A percentile compares a stretch with the other conserved stretches of the same genome.
These are phyloP conservation scores for Epicoccum sorghinum DNA, from an alignment of 2,329 filamentous ascomycete genomes.

Conservation along the genomic window DNA sequence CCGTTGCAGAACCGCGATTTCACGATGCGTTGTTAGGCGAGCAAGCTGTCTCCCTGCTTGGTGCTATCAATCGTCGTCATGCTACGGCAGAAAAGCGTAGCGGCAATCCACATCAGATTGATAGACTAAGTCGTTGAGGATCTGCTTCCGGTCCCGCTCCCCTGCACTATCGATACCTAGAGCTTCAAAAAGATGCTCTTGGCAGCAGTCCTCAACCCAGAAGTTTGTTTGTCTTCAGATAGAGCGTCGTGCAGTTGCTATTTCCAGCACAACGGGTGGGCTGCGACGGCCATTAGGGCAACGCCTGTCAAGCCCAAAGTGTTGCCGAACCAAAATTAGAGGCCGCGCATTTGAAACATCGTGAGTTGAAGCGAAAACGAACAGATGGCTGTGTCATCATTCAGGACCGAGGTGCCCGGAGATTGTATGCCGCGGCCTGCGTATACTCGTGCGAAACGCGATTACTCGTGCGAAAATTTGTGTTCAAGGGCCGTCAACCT, in stretches of 20 bases:
- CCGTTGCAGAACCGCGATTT: not conserved
- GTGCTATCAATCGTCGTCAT: slow-evolving; percentile 7
- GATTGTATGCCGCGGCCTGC: slow-evolving; percentile 19
- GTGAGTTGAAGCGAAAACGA: slow-evolving; percentile 16
- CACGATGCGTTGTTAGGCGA: slow-evolving; percentile 11
- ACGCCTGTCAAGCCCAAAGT: slow-evolving; percentile 2
- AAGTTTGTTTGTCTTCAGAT: not conserved
- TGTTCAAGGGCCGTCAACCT: not conserved
- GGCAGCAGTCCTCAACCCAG: not conserved
- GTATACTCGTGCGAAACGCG: not conserved
- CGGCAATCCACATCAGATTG: slow-evolving; percentile 9
- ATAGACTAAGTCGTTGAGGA: slow-evolving; percentile 6
- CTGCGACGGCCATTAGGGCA: not conserved
- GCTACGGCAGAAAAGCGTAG: not conserved
- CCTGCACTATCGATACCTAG: slow-evolving; percentile 7
- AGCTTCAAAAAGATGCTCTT: not conserved
- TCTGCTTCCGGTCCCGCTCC: slow-evolving; percentile 10
- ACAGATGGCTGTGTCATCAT: slow-evolving; percentile 17
- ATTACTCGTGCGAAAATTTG: not conserved
- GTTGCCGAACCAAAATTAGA: slow-evolving; percentile 20
- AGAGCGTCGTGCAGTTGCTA: slow-evolving; percentile 29
- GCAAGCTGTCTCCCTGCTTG: slow-evolving; percentile 14
- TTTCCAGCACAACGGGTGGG: slow-evolving; percentile 33
- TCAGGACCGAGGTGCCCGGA: slow-evolving; percentile 12
- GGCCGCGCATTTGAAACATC: slow-evolving; percentile 29